Evolutionary conservation across 257 asterid species (phyloP), one percentile per base, ranked within the genome.

Genomic region (Ligustrum vulgare): DNA sequence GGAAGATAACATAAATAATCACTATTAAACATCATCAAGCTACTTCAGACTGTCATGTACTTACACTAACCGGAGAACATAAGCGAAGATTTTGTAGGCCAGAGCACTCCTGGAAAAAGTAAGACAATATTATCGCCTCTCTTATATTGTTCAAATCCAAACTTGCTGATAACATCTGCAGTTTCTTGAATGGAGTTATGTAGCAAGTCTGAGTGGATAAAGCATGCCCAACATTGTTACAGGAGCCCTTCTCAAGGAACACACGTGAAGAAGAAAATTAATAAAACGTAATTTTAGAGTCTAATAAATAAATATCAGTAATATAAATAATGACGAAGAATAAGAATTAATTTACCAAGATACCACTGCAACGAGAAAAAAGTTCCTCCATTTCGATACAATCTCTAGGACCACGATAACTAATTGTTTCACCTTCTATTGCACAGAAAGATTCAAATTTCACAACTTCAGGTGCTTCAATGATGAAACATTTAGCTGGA

Each of bases 1-100:
- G 2, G 54, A 51, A 51, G 62, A 6, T 6, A 60, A 22, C 67
- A 23, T 12, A 12, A 34, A 22, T 23, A 23, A 51, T 12, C 6
- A 45, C 54, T 6, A 45, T 13, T 12, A 4, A 45, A 43, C 51
- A 43, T 43, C 54, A 12, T 45, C 22, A 51, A 10, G 62, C 62
- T 51, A 51, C 62, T 51, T 51, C 62, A 51, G 62, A n/a, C n/a
- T 16, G 2, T 51, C 34, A 1, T 10, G 18, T 60, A 60, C 67
- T 60, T 60, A 60, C 67, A 60, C 67, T 60, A 23, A 60, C 67
- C 11, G 67, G 67, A 60, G 33, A 10, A 60, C 33, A 60, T 22
- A 60, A 23, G 3, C 28, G 34, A 13, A 60, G 67, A 23, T 11
- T 23, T 60, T 60, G 13, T 25, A 60, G 67, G 67, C 8, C 33